Percentiles rank a stretch among this genome's conserved stretches.
These are phyloP conservation scores for Centella asiatica DNA, from an alignment of 129 eudicot genomes.

Conservation along the genomic window DNA sequence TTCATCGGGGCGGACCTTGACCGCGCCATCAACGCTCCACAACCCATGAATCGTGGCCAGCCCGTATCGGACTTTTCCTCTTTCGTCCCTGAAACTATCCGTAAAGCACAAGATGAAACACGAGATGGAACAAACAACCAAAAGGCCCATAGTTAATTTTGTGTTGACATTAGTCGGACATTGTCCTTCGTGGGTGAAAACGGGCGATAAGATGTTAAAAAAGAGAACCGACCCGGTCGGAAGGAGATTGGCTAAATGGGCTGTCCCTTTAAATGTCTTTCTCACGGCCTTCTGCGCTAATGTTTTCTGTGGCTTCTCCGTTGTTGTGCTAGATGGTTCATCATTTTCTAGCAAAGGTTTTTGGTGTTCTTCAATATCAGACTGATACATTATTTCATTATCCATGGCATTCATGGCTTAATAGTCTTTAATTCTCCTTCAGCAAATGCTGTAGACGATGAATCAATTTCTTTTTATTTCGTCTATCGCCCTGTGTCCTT, in stretches of 20 bases:
- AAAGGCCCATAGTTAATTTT: slow-evolving; percentile 23
- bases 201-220: slow-evolving; percentile 45
- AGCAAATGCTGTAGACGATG: no score
- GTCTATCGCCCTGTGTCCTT: no score
- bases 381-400: background rate
- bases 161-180: slow-evolving; percentile 42
- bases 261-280: slow-evolving; percentile 48
- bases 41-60: slow-evolving; percentile 30
- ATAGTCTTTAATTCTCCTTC: background rate
- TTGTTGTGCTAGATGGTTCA: background rate
- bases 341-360: slow-evolving; percentile 25
- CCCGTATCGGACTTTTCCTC: slow-evolving; percentile 45
- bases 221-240: slow-evolving; percentile 77
- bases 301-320: slow-evolving; percentile 29
- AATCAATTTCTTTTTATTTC: no score
- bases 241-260: slow-evolving; percentile 66
- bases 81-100: slow-evolving; percentile 51
- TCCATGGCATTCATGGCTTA: background rate
- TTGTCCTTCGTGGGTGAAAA: slow-evolving; percentile 54
- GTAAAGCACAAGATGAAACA: slow-evolving; percentile 60
- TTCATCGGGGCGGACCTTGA: slow-evolving; percentile 22
- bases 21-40: slow-evolving; percentile 55
- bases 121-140: slow-evolving; percentile 39
- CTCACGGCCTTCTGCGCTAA: slow-evolving; percentile 35
- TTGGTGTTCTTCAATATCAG: slow-evolving; percentile 13